Conservation (phyloP, 2,329 filamentous ascomycete genomes). For the Ascosphaera acerosa region DNA sequence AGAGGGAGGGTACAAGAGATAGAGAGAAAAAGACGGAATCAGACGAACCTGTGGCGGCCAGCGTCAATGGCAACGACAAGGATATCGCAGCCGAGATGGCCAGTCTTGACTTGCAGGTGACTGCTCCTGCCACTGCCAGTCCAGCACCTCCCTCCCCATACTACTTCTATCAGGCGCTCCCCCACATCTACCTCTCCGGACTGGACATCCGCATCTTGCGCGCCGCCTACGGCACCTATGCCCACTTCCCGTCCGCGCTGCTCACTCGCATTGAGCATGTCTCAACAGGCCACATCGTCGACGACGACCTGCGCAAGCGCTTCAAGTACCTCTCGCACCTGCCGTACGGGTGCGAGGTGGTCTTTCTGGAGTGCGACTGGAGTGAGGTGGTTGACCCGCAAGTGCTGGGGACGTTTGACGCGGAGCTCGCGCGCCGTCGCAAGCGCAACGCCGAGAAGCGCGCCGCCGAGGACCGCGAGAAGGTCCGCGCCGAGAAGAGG, state of each 20-base stretch:
- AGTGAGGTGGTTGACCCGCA: conserved; percentile 60
- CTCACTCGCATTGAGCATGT: conserved; percentile 73
- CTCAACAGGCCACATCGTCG: conserved; percentile 64
- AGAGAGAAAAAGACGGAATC: conserved; percentile 11
- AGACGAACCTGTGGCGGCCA: conserved; percentile 27
- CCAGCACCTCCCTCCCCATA: conserved; percentile 23
- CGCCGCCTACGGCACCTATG: conserved; percentile 63
- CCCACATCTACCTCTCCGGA: conserved; percentile 72
- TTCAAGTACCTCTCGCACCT: conserved; percentile 73
- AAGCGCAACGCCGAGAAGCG: conserved; percentile 65
- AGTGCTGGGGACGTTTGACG: conserved; percentile 47
- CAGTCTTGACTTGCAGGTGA: neutral
- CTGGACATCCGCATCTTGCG: conserved; percentile 84
- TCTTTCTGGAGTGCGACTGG: conserved; percentile 86
- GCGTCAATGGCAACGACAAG: conserved; percentile 16
- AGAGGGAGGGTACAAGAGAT: neutral
- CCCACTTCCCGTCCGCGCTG: conserved; percentile 59
- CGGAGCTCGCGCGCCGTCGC: conserved; percentile 49
- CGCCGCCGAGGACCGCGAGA: conserved; percentile 61
- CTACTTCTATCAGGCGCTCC: conserved; percentile 68
- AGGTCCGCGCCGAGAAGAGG: conserved; percentile 54
- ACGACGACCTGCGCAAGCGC: conserved; percentile 58
- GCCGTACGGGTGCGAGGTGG: conserved; percentile 73
- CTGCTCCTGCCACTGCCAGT: conserved; percentile 1
- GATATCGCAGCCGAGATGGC: neutral